Evolutionary conservation across 345 rosid genomes (phyloP).

Genomic region (Stellera chamaejasme): DNA sequence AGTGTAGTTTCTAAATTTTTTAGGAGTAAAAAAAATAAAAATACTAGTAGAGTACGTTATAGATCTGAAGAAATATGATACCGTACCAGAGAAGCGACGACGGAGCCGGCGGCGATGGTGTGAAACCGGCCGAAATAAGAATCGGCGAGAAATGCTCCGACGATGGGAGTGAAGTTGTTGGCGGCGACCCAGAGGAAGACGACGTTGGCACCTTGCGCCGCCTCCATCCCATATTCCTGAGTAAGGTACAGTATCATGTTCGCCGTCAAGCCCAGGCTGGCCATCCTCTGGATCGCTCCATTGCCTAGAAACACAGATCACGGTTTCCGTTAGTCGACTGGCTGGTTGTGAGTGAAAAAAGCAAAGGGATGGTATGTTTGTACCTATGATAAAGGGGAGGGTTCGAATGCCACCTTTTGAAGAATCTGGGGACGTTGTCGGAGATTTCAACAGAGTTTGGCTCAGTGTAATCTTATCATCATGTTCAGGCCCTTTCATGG

Average conservation of each 20-base stretch:
- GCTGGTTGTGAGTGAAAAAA: neutral
- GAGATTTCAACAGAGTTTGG: slow-evolving; percentile 23
- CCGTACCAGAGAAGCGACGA: slow-evolving; percentile 37
- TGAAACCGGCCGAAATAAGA: slow-evolving; percentile 50
- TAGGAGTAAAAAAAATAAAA: too few relatives aligned
- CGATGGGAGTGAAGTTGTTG: slow-evolving; percentile 38
- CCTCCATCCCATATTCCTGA: slow-evolving; percentile 39
- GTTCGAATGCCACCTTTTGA: slow-evolving; percentile 39
- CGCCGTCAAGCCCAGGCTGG: slow-evolving; percentile 35
- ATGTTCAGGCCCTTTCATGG: slow-evolving; percentile 12
- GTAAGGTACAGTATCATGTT: slow-evolving; percentile 62
- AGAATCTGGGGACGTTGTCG: neutral
- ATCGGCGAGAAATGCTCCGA: slow-evolving; percentile 62
- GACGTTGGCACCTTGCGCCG: slow-evolving; percentile 31
- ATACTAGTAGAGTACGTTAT: too few relatives aligned
- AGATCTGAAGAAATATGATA: too few relatives aligned
- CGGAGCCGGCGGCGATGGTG: slow-evolving; percentile 46
- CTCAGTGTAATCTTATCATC: slow-evolving; percentile 5
- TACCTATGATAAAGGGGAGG: slow-evolving; percentile 58
- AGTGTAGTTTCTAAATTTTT: too few relatives aligned
- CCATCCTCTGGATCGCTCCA: slow-evolving; percentile 61
- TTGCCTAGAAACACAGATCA: slow-evolving; percentile 7
- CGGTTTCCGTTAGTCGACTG: too few relatives aligned
- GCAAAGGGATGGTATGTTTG: neutral
- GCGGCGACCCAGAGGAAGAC: slow-evolving; percentile 56